Percentiles rank a stretch among this genome's conserved stretches.
These are phyloP conservation scores for Casuarina equisetifolia DNA, from an alignment of 306 rosid species.

Conservation along the genomic window DNA sequence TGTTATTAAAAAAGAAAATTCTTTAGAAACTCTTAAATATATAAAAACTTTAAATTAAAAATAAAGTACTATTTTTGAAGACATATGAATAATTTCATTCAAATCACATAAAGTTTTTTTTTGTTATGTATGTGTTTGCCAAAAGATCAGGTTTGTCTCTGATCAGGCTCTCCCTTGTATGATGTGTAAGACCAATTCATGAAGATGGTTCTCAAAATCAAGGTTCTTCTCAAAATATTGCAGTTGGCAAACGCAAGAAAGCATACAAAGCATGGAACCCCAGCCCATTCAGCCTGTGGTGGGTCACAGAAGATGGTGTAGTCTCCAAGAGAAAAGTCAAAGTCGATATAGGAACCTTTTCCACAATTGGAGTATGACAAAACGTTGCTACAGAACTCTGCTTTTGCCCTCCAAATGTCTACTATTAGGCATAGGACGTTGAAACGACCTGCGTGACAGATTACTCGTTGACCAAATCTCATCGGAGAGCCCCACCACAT, in stretches of 20 bases:
- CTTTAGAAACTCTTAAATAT: no score
- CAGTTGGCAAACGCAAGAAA: conserved; percentile 8
- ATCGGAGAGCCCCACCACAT: conserved; percentile 36
- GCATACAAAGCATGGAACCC: not conserved
- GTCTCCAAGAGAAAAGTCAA: not conserved
- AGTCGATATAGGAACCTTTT: conserved; percentile 12
- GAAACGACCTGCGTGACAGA: conserved; percentile 31
- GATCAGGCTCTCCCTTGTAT: conserved; percentile 12
- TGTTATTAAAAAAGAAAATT: no score
- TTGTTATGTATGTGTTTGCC: no score
- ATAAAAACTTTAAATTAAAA: no score
- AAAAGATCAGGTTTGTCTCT: no score
- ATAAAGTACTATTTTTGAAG: no score
- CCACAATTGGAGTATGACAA: not conserved
- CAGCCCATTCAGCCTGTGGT: not conserved
- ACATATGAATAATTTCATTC: no score
- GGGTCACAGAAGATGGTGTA: conserved; percentile 16
- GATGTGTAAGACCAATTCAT: not conserved
- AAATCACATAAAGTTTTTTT: no score
- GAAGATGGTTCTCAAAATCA: not conserved
- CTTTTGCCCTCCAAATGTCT: conserved; percentile 31
- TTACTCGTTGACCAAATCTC: conserved; percentile 47
- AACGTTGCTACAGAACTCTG: not conserved
- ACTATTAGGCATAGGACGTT: conserved; percentile 37
- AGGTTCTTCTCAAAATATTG: not conserved